Evolutionary conservation across 2,329 filamentous ascomycete genomes (phyloP), one percentile per base, ranked within the genome.

Genomic region (Thielaviopsis musarum): DNA sequence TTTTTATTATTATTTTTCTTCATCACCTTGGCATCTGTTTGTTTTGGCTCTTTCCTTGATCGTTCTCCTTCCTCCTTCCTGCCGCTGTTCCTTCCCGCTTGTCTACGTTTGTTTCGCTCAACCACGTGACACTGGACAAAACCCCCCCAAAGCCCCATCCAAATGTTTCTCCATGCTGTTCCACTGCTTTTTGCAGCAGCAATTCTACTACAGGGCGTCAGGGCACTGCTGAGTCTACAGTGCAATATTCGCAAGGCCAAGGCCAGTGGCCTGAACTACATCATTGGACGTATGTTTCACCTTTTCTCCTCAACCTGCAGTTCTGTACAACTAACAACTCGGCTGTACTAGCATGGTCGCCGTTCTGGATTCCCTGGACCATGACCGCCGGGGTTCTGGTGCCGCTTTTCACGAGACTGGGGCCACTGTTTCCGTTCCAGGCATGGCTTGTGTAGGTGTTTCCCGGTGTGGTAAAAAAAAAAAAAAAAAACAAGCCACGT

Each of bases 281-380:
- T 78, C 26, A 64, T 82, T 52, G 66, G 74, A 26, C 79, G 80
- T 83, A 69, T 65, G 77, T 76, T 41, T 38, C n/a, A 28, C 34
- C 63, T 66, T 19, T 66, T 28, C 53, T 6, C 55, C 5, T 19
- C 26, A 2, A 34, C 7, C 24, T n/a, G 5, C n/a, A 15, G 54
- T 30, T 21, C n/a, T 28, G 7, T 13, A 59, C 59, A 54, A 41
- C 26, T 56, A 13, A 56, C 45, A 49, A 6, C n/a, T 12, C 19
- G n/a, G 21, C 7, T 19, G n/a, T 34, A 51, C 48, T 62, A 81
- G 78, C 78, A 15, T 67, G 73, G 51, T 73, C 71, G 21, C 73
- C 77, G 1, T 77, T 79, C 66, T 77, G 75, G 64, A 64, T 73
- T 17, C 65, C 74, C 22, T 85, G 82, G 78, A 73, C 83, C 59